Conservation (phyloP, 2,329 filamentous ascomycete genomes). For the Hypoxylon sp. region DNA sequence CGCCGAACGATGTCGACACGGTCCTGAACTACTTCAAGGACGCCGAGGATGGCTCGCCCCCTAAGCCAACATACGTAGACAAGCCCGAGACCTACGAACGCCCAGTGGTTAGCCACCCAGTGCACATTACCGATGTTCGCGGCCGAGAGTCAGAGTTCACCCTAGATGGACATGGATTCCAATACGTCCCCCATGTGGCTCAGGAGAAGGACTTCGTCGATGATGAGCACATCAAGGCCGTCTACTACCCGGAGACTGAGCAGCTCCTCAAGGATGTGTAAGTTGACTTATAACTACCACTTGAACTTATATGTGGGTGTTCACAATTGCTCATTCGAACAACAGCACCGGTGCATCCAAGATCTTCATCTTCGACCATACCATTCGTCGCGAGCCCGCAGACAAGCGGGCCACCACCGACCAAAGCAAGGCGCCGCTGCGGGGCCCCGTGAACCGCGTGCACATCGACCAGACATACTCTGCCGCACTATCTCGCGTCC, state of each 20-base stretch:
- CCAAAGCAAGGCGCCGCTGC: conserved; percentile 59
- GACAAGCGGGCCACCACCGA: conserved; percentile 68
- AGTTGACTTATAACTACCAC: conserved; percentile 34
- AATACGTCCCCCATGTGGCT: conserved; percentile 52
- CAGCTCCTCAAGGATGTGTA: conserved; percentile 73
- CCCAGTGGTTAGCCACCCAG: conserved; percentile 49
- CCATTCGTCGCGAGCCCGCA: conserved; percentile 60
- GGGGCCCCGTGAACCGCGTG: conserved; percentile 65
- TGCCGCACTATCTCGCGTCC: conserved; percentile 59
- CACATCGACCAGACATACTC: conserved; percentile 72
- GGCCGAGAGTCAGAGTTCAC: conserved; percentile 56
- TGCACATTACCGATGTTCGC: conserved; percentile 56
- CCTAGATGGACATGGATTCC: conserved; percentile 59
- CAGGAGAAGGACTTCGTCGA: conserved; percentile 61
- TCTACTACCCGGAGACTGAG: conserved; percentile 82
- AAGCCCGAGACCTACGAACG: conserved; percentile 56
- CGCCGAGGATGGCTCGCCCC: conserved; percentile 60
- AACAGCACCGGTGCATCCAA: conserved; percentile 68
- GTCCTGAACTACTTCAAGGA: conserved; percentile 59
- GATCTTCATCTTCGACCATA: conserved; percentile 75
- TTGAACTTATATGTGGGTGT: neutral
- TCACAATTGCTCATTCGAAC: conserved; percentile 6
- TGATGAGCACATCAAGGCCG: conserved; percentile 72
- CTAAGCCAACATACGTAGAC: conserved; percentile 55
- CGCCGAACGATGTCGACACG: conserved; percentile 54